Conservation (phyloP, 306 rosid species). For the Phaseolus lunatus region DNA sequence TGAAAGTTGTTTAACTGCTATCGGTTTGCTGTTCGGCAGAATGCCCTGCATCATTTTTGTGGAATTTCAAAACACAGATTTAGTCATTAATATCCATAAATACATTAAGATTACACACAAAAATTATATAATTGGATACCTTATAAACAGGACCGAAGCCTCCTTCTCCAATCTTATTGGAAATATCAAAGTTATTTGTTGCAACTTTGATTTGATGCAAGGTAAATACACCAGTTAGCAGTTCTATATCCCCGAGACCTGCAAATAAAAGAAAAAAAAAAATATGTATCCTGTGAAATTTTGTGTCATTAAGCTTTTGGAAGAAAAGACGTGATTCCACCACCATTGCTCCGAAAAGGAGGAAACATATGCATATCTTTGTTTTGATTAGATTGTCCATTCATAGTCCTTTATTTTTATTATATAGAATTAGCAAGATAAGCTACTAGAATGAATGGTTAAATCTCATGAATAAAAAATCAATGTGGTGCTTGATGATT, state of each 20-base stretch:
- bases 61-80: no score
- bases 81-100: not conserved
- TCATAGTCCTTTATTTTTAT: not conserved
- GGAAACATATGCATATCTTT: not conserved
- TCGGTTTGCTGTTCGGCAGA: conserved; percentile 45
- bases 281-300: no score
- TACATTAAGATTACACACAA: not conserved
- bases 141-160: conserved; percentile 68
- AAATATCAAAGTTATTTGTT: conserved; percentile 33
- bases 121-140: conserved; percentile 43
- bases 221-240: conserved; percentile 21
- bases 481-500: conserved; percentile 1
- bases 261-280: not conserved
- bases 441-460: not conserved
- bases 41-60: conserved; percentile 46
- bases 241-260: conserved; percentile 49
- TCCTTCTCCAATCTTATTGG: conserved; percentile 62
- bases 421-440: not conserved
- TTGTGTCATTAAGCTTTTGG: not conserved
- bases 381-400: not conserved
- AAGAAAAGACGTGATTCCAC: not conserved
- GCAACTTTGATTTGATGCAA: conserved; percentile 29
- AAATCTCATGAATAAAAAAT: conserved; percentile 26
- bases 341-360: not conserved
- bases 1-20: conserved; percentile 63